Evolutionary conservation across 495 filamentous ascomycete species (phyloP).

Genomic region (Astrothelium subdiscretum): DNA sequence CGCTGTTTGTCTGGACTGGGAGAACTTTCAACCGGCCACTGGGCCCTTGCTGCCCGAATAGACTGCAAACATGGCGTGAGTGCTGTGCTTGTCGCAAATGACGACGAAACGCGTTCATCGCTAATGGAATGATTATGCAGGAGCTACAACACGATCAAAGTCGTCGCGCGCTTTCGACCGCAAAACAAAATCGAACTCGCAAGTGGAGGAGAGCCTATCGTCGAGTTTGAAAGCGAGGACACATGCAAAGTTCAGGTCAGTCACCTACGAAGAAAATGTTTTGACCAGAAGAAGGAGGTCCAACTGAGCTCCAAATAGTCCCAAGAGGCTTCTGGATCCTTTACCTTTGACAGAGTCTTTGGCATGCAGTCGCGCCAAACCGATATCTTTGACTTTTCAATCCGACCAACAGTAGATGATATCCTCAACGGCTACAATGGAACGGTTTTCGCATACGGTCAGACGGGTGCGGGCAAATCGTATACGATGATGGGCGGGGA

Average conservation of each 20-base stretch:
- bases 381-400: conserved; percentile 96
- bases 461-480: conserved; percentile 96
- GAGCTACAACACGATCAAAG: conserved; percentile 63
- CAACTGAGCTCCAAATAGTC: conserved; percentile 50
- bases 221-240: conserved; percentile 75
- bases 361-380: conserved; percentile 75
- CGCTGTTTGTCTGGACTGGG: not conserved
- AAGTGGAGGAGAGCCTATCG: conserved; percentile 83
- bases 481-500: conserved; percentile 99
- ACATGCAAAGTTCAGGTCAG: conserved; percentile 79
- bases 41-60: not conserved
- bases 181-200: conserved; percentile 88
- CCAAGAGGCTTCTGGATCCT: conserved; percentile 66
- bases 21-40: not conserved
- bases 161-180: conserved; percentile 93
- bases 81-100: not conserved
- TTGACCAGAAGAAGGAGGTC: no score
- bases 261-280: conserved; percentile 7
- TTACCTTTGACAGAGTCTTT: conserved; percentile 97
- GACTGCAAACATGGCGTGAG: conserved; percentile 7
- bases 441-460: conserved; percentile 96
- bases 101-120: not conserved
- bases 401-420: conserved; percentile 90
- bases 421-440: conserved; percentile 98
- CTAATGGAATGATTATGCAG: conserved; percentile 16